Conservation (phyloP, 768 basidiomycete genomes). For the Trametes maxima region DNA sequence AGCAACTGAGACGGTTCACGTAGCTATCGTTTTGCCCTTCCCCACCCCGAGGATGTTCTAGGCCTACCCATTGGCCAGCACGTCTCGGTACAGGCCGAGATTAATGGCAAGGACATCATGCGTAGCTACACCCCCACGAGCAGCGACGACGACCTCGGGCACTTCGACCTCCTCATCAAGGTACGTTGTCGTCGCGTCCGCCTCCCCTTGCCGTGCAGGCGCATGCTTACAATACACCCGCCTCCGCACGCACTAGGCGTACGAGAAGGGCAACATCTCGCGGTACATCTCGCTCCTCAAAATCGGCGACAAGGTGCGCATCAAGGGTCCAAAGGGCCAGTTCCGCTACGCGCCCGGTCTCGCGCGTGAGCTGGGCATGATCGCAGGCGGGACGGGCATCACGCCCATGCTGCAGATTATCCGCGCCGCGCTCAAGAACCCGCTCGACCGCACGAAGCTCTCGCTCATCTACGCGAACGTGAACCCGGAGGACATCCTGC, state of each 20-base stretch:
- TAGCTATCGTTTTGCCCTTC: slow-evolving; percentile 92
- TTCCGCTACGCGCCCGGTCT: slow-evolving; percentile 82
- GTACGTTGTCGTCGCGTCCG: slow-evolving; percentile 40
- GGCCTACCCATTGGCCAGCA: slow-evolving; percentile 98
- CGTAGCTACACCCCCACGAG: slow-evolving; percentile 96
- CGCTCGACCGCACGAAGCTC: slow-evolving; percentile 80
- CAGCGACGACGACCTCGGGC: slow-evolving; percentile 88
- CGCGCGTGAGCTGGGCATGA: slow-evolving; percentile 88
- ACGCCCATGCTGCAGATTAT: slow-evolving; percentile 99
- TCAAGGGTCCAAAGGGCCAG: slow-evolving; percentile 96
- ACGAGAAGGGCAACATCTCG: slow-evolving; percentile 98
- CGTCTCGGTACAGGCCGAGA: slow-evolving; percentile 87
- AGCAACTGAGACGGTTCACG: slow-evolving; percentile 1
- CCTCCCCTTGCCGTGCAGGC: neutral
- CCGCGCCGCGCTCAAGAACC: slow-evolving; percentile 88
- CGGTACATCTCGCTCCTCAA: slow-evolving; percentile 79
- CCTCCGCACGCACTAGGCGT: slow-evolving; percentile 56
- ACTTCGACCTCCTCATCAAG: slow-evolving; percentile 98
- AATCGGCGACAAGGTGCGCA: slow-evolving; percentile 82
- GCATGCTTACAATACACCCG: neutral
- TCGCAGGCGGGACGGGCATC: slow-evolving; percentile 97
- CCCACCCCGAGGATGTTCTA: slow-evolving; percentile 71
- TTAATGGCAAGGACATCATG: slow-evolving; percentile 86
- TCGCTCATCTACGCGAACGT: slow-evolving; percentile 97
- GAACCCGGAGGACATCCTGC: slow-evolving; percentile 87